phyloP scores from a whole-genome alignment of 805 yeast genomes.

The Vanderwaltozyma tropicalis region DNA sequence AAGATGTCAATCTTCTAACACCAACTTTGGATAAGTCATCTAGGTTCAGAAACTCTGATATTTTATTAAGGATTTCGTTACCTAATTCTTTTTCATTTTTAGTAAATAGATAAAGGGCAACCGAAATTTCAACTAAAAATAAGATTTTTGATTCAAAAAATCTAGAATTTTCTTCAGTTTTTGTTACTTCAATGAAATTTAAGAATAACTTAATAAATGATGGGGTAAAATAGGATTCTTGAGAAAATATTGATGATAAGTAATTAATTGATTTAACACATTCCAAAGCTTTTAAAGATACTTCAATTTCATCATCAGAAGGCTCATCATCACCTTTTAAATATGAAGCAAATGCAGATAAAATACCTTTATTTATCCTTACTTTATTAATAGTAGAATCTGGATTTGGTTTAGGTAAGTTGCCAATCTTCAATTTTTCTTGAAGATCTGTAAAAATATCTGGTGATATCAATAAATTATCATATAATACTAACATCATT shows the following conservation, averaged over 20 bases:
- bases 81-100: conserved; percentile 27
- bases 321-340: conserved; percentile 95
- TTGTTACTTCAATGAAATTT: conserved; percentile 28
- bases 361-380: conserved; percentile 64
- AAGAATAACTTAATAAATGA: conserved; percentile 28
- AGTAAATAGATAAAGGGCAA: conserved; percentile 21
- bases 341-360: conserved; percentile 86
- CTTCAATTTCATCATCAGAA: conserved; percentile 81
- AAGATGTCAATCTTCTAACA: conserved; percentile 27
- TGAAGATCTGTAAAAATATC: conserved; percentile 58
- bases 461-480: conserved; percentile 62
- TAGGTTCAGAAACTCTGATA: conserved; percentile 9
- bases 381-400: conserved; percentile 52
- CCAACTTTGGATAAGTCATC: conserved; percentile 18
- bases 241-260: conserved; percentile 42
- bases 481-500: conserved; percentile 54
- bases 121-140: conserved; percentile 37
- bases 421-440: conserved; percentile 39
- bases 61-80: conserved; percentile 13
- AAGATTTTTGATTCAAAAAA: conserved; percentile 38
- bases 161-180: conserved; percentile 25
- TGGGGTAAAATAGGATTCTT: conserved; percentile 28
- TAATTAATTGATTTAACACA: conserved; percentile 68
- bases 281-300: conserved; percentile 71
- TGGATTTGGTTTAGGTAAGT: conserved; percentile 54